Base-by-base conservation (phyloP, 2,329 filamentous ascomycete species). In the Alternaria infectoria region DNA sequence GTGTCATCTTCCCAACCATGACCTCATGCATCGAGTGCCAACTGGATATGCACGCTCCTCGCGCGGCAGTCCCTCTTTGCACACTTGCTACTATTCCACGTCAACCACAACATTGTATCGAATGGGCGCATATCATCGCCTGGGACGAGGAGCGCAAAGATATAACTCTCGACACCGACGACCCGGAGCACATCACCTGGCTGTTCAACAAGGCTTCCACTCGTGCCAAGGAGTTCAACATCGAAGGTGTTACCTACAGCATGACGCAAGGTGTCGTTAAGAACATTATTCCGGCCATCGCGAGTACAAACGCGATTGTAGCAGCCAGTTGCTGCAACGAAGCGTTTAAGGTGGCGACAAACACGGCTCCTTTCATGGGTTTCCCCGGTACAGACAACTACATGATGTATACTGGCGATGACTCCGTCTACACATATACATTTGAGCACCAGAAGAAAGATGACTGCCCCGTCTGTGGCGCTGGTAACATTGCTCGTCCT, bases 361-460 rank as follows among this genome's bases (percentile, higher is more conserved):
- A 86, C 52, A 88, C 90, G 40, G 96, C 95, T 30, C 93, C 95
- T 0, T 90, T 89, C 67, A 85, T 99, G 15, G 92, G 91, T 12
- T 85, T 88, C 67, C 89, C 91, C 47, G 91, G 91, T 59, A 97
- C 77, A 8, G 81, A 84, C 67, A 85, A 97, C 79, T 99, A 99
- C 83, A 98, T 98, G 94, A 97, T 97, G 92, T 99, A 99, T 80
- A 97, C 93, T 12, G 96, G 96, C 50, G 94, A 98, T 75, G 95
- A 97, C 75, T 88, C 91, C 69, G 91, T 99, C 69, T 99, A 99
- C 83, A 99, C 96, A 0, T 97, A 97, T 81, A 99, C 96, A 0
- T 99, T 98, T 79, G 90, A 93, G 74, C 93, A 97, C 74, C 91
- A 97, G 81, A 93, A 92, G 83, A 98, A 97, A 80, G 87, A 91